Conservation (phyloP, 345 rosid genomes). For the Dipteronia sinensis region DNA sequence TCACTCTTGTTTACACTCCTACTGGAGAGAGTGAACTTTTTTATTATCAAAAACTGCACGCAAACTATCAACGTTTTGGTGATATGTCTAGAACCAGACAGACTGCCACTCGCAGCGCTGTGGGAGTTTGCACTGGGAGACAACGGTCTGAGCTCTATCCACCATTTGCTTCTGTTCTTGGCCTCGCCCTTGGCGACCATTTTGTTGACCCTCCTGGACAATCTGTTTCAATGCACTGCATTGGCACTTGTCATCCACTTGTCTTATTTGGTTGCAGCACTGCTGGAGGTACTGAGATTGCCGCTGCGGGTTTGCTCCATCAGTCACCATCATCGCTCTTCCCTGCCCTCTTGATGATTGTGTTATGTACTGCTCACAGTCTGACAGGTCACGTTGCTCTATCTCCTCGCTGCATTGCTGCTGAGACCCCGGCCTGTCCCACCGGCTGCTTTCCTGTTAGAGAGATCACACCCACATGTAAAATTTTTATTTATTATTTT, state of each 20-base stretch:
- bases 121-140: background rate
- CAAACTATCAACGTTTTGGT: background rate
- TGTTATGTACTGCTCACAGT: background rate
- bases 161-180: slow-evolving; percentile 7
- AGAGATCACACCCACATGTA: background rate
- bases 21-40: background rate
- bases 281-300: background rate
- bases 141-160: slow-evolving; percentile 5
- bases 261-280: slow-evolving; percentile 25
- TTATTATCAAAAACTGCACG: too few species aligned
- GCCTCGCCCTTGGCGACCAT: slow-evolving; percentile 1
- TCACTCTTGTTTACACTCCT: background rate
- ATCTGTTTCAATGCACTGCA: slow-evolving; percentile 24
- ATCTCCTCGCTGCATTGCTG: background rate
- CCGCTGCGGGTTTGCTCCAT: too few species aligned
- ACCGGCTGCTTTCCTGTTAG: too few species aligned
- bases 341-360: background rate
- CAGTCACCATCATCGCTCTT: too few species aligned
- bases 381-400: background rate
- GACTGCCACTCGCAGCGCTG: background rate
- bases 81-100: background rate
- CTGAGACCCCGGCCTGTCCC: too few species aligned
- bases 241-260: slow-evolving; percentile 14
- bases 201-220: slow-evolving; percentile 20
- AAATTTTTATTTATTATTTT: too few species aligned